A percentile compares a stretch with the other conserved stretches of the same genome.
These are phyloP conservation scores for Bipolaris gigantea DNA, from an alignment of 2,329 filamentous ascomycete genomes.

Conservation along the genomic window DNA sequence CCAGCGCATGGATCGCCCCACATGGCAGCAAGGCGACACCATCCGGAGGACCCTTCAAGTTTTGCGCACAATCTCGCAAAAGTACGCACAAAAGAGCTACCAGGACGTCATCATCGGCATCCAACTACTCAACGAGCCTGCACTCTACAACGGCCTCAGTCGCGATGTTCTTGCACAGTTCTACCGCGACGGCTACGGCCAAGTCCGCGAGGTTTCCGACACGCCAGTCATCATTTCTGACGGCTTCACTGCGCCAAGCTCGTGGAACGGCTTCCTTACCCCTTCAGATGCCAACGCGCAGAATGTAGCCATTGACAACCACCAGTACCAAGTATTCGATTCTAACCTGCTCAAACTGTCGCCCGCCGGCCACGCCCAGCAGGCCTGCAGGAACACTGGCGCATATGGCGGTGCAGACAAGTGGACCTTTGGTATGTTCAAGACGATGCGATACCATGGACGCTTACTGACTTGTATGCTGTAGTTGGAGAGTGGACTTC, in stretches of 20 bases:
- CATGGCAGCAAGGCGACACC: slow-evolving; percentile 53
- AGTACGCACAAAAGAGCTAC: slow-evolving; percentile 58
- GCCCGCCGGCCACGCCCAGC: slow-evolving; percentile 57
- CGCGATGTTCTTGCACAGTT: slow-evolving; percentile 55
- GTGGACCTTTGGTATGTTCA: slow-evolving; percentile 50
- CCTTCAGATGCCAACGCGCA: slow-evolving; percentile 53
- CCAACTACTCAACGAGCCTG: slow-evolving; percentile 61
- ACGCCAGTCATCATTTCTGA: slow-evolving; percentile 62
- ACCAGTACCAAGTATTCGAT: slow-evolving; percentile 69
- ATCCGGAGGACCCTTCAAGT: slow-evolving; percentile 57
- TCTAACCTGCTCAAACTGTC: slow-evolving; percentile 54
- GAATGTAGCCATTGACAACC: slow-evolving; percentile 65
- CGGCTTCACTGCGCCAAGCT: slow-evolving; percentile 56
- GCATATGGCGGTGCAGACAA: slow-evolving; percentile 60
- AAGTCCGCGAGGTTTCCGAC: slow-evolving; percentile 49
- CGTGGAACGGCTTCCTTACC: slow-evolving; percentile 65
- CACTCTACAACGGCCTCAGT: slow-evolving; percentile 49
- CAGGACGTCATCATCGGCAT: slow-evolving; percentile 63
- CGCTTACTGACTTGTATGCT: slow-evolving; percentile 2
- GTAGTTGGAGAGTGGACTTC: slow-evolving; percentile 70
- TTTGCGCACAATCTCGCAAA: slow-evolving; percentile 59
- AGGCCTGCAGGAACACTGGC: slow-evolving; percentile 58
- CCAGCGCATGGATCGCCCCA: slow-evolving; percentile 48
- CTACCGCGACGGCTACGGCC: slow-evolving; percentile 58
- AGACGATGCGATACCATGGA: not conserved